A percentile compares a stretch with the other conserved stretches of the same genome.
Evolutionary conservation across 2,329 filamentous ascomycete species (phyloP).

Genomic region (Colletotrichum shisoi): DNA sequence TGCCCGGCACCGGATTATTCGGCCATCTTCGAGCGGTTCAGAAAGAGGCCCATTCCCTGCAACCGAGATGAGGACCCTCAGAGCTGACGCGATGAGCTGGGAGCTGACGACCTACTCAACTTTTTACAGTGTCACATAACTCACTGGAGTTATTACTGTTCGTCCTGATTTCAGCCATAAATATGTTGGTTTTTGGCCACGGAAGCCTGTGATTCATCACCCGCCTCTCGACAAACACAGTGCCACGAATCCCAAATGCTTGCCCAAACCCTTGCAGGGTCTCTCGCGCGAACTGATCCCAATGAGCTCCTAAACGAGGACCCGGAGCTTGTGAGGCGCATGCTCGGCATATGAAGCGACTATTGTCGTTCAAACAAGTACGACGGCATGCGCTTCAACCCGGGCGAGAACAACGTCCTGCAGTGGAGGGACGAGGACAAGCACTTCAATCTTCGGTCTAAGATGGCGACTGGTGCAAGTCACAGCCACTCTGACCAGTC

Average conservation of each 20-base stretch:
- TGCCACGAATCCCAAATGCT: background rate
- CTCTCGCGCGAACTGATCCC: constrained; percentile 39
- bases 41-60: background rate
- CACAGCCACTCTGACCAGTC: constrained; percentile 30
- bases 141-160: too few species aligned
- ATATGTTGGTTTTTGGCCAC: constrained; percentile 45
- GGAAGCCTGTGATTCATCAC: too few species aligned
- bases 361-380: constrained; percentile 56
- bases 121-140: too few species aligned
- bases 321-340: constrained; percentile 45
- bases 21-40: background rate
- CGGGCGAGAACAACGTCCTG: constrained; percentile 61
- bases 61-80: too few species aligned
- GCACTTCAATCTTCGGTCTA: constrained; percentile 54
- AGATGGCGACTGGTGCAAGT: constrained; percentile 59
- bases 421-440: constrained; percentile 57
- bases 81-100: too few species aligned
- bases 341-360: constrained; percentile 49
- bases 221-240: too few species aligned
- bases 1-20: background rate
- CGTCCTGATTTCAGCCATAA: constrained; percentile 40
- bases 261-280: constrained; percentile 7
- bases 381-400: constrained; percentile 59
- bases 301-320: constrained; percentile 40
- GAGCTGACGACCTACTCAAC: too few species aligned